Conservation (phyloP, 371 early-diverging fungal species). For the Rhizomucor pusillus region DNA sequence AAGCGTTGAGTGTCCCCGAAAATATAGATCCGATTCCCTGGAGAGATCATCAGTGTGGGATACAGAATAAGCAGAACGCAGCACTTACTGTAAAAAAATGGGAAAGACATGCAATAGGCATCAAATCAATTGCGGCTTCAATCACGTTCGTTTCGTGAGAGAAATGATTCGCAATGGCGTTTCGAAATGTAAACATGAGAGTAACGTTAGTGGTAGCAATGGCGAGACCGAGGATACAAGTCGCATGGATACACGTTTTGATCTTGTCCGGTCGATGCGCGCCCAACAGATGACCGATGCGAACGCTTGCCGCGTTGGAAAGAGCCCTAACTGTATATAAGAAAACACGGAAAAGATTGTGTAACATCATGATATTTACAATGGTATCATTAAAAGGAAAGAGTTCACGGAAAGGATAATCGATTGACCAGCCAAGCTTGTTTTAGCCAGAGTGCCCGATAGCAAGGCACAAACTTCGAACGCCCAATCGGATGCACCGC, state of each 20-base stretch:
- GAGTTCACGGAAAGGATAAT: conserved; percentile 30
- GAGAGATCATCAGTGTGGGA: neutral
- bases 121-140: conserved; percentile 44
- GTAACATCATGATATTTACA: conserved; percentile 14
- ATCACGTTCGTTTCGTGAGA: conserved; percentile 51
- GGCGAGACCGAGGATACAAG: conserved; percentile 13
- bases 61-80: neutral
- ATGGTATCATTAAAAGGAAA: conserved; percentile 36
- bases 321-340: conserved; percentile 19
- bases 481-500: conserved; percentile 47
- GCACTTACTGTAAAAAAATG: conserved; percentile 56
- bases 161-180: conserved; percentile 32
- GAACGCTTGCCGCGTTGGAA: conserved; percentile 28
- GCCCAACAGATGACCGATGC: conserved; percentile 41
- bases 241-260: conserved; percentile 18
- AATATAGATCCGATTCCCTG: conserved; percentile 36
- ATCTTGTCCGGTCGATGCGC: conserved; percentile 27
- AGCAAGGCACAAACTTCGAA: conserved; percentile 49
- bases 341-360: neutral
- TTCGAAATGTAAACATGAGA: conserved; percentile 18
- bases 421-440: conserved; percentile 43
- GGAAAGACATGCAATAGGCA: conserved; percentile 73
- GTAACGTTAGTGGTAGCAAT: conserved; percentile 20
- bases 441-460: conserved; percentile 37
- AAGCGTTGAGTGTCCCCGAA: conserved; percentile 33